phyloP scores from a whole-genome alignment of 495 filamentous ascomycete species.

The Lepidopterella palustris region DNA sequence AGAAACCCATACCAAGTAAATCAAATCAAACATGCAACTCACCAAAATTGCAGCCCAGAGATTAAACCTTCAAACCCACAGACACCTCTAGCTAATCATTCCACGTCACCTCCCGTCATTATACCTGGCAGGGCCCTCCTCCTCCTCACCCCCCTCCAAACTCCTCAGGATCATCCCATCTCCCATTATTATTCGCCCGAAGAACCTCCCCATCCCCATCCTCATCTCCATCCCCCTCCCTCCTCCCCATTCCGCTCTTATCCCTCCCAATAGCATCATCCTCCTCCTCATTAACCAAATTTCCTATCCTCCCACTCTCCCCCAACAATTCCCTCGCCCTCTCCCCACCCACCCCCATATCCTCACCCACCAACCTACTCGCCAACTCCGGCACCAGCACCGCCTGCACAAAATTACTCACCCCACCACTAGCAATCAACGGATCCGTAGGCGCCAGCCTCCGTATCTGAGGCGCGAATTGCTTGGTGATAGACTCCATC shows the following conservation, averaged over 20 bases:
- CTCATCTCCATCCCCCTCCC: conserved; percentile 22
- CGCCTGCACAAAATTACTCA: conserved; percentile 69
- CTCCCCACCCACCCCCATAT: conserved; percentile 64
- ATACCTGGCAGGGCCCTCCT: no score
- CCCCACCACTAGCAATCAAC: conserved; percentile 61
- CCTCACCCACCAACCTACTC: conserved; percentile 70
- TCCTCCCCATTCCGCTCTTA: conserved; percentile 43
- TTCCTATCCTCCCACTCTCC: conserved; percentile 72
- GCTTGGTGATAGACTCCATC: conserved; percentile 57
- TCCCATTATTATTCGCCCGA: no score
- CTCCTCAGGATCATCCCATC: no score
- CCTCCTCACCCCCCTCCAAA: no score
- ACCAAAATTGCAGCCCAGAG: no score
- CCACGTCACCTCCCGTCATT: no score
- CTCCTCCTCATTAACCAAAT: conserved; percentile 63
- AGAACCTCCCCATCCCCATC: conserved; percentile 6
- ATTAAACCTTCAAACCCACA: no score
- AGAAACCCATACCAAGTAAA: no score
- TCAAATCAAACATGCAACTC: no score
- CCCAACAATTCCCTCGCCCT: conserved; percentile 61
- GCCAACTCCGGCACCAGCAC: conserved; percentile 85
- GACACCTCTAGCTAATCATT: no score
- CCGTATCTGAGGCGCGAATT: conserved; percentile 56
- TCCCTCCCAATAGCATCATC: conserved; percentile 52
- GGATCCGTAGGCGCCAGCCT: conserved; percentile 58